A percentile compares a stretch with the other conserved stretches of the same genome.
Evolutionary conservation across 192 early-diverging fungal genomes (phyloP).

Genomic region (Podila epicladia): DNA sequence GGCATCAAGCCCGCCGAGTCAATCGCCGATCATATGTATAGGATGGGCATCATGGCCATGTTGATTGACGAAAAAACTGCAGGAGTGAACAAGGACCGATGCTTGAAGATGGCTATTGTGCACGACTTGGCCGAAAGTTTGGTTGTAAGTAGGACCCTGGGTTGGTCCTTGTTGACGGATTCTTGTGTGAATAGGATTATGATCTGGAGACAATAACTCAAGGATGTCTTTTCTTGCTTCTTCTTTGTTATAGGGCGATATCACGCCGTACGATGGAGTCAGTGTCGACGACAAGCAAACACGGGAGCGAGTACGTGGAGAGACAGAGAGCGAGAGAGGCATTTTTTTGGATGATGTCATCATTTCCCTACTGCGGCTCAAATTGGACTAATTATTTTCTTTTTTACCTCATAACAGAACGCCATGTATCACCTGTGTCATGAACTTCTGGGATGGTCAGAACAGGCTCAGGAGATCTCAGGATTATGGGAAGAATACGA

Average conservation of each 20-base stretch:
- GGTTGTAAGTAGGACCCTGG: conserved; percentile 26
- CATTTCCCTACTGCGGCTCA: not conserved
- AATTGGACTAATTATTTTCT: not conserved
- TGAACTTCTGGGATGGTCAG: conserved; percentile 61
- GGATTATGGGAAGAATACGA: conserved; percentile 91
- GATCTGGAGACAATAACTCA: not conserved
- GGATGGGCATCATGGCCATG: conserved; percentile 92
- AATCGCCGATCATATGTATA: conserved; percentile 96
- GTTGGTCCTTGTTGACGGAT: not conserved
- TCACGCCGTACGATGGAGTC: conserved; percentile 85
- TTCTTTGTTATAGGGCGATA: conserved; percentile 77
- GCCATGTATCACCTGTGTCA: conserved; percentile 73
- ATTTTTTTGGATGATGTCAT: not conserved
- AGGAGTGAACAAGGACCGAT: conserved; percentile 69
- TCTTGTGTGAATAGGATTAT: not conserved
- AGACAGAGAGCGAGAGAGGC: not conserved
- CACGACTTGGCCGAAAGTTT: conserved; percentile 92
- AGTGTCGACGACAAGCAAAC: conserved; percentile 80
- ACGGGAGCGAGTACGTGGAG: conserved; percentile 65
- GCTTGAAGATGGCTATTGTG: conserved; percentile 92
- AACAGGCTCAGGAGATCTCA: conserved; percentile 75
- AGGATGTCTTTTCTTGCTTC: not conserved
- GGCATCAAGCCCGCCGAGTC: conserved; percentile 79
- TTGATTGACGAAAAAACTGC: conserved; percentile 76
- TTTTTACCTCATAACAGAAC: conserved; percentile 32